phyloP scores from a whole-genome alignment of 352 stramenopile species.

The Detonula confervacea region DNA sequence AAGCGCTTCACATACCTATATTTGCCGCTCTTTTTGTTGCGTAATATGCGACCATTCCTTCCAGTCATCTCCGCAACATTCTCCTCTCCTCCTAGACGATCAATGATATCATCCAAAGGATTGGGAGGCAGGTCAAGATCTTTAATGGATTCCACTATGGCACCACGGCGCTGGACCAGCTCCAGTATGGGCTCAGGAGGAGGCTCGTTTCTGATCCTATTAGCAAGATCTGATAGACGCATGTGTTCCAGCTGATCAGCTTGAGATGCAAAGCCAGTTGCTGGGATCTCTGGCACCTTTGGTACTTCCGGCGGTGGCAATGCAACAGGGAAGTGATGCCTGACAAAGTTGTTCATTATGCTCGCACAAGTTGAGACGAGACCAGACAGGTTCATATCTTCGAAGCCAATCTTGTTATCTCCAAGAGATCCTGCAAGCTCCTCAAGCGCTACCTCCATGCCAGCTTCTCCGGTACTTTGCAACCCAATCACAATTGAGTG shows the following conservation, averaged over 20 bases:
- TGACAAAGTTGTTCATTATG: slow-evolving; percentile 62
- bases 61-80: slow-evolving; percentile 87
- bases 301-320: slow-evolving; percentile 42
- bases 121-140: slow-evolving; percentile 71
- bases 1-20: slow-evolving; percentile 61
- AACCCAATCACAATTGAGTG: slow-evolving; percentile 85
- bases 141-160: slow-evolving; percentile 53
- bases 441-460: slow-evolving; percentile 66
- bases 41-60: slow-evolving; percentile 53
- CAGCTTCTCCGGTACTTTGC: slow-evolving; percentile 83
- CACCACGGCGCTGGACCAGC: slow-evolving; percentile 46
- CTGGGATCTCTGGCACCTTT: slow-evolving; percentile 46
- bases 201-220: slow-evolving; percentile 41
- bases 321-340: slow-evolving; percentile 66
- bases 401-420: slow-evolving; percentile 52
- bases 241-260: slow-evolving; percentile 40
- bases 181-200: slow-evolving; percentile 47
- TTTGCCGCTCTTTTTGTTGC: slow-evolving; percentile 37
- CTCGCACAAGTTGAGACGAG: slow-evolving; percentile 62
- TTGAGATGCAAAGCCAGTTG: slow-evolving; percentile 42
- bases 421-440: slow-evolving; percentile 24
- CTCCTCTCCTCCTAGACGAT: slow-evolving; percentile 80
- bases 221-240: slow-evolving; percentile 28
- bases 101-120: slow-evolving; percentile 83
- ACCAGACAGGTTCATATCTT: slow-evolving; percentile 47